These are phyloP conservation scores for Leishmania braziliensis DNA, from an alignment of 208 protist genomes.

Conservation along the genomic window DNA sequence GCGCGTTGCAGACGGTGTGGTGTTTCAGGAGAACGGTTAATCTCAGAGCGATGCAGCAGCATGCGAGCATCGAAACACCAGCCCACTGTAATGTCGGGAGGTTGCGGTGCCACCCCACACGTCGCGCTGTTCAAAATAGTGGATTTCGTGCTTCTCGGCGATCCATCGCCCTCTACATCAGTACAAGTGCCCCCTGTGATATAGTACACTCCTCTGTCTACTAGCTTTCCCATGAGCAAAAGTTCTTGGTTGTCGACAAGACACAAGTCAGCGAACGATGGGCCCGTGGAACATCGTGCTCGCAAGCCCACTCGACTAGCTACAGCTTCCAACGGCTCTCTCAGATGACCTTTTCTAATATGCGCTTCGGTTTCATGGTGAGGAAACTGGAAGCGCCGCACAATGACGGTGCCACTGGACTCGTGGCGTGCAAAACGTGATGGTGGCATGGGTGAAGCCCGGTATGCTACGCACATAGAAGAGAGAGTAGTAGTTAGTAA, in stretches of 20 bases:
- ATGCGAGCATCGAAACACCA: constrained; percentile 77
- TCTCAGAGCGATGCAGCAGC: constrained; percentile 53
- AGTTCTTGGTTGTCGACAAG: constrained; percentile 69
- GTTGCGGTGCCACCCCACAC: neutral
- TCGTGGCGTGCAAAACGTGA: constrained; percentile 31
- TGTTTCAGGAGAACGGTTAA: constrained; percentile 66
- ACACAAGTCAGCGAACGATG: constrained; percentile 12
- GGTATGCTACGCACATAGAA: neutral
- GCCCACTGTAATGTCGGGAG: constrained; percentile 55
- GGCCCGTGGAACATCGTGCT: neutral
- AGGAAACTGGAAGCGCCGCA: constrained; percentile 49
- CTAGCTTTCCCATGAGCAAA: constrained; percentile 51
- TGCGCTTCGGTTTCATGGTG: constrained; percentile 49
- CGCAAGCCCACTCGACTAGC: constrained; percentile 49
- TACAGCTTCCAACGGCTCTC: constrained; percentile 47
- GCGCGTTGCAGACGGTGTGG: constrained; percentile 68
- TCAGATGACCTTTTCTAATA: constrained; percentile 61
- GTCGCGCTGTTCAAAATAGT: neutral
- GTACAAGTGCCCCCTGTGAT: constrained; percentile 42
- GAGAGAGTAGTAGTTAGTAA: neutral
- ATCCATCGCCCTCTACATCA: neutral
- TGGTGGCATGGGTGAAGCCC: constrained; percentile 20
- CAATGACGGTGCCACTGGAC: constrained; percentile 54
- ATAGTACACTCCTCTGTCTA: constrained; percentile 57
- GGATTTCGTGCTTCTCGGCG: neutral